Conservation (phyloP, 148 eudicot genomes). For the Salicornia ramosissima region DNA sequence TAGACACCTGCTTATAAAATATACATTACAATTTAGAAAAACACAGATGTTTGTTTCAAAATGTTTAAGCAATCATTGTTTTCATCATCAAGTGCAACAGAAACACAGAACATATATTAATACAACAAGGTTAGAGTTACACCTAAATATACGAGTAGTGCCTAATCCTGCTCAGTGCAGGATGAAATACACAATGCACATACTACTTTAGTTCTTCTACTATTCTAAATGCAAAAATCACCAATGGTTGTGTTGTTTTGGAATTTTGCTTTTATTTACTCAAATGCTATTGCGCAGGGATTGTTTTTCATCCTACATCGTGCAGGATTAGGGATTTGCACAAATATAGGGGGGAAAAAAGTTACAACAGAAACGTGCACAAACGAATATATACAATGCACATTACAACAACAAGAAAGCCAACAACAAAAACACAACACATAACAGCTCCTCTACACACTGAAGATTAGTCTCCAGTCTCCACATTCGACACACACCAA, state of each 20-base stretch:
- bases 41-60: not conserved
- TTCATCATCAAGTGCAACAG: not conserved
- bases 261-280: too few relatives aligned
- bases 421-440: constrained; percentile 2
- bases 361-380: constrained; percentile 27
- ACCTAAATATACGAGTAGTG: constrained; percentile 34
- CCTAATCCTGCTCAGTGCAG: too few relatives aligned
- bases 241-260: too few relatives aligned
- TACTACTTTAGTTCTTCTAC: too few relatives aligned
- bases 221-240: too few relatives aligned
- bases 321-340: too few relatives aligned
- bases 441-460: constrained; percentile 26
- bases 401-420: constrained; percentile 16
- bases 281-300: too few relatives aligned
- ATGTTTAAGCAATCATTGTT: not conserved
- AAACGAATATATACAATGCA: constrained; percentile 32
- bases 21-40: too few relatives aligned
- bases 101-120: not conserved
- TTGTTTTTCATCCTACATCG: too few relatives aligned
- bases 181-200: too few relatives aligned
- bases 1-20: too few relatives aligned
- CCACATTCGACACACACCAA: constrained; percentile 15
- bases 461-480: constrained; percentile 17
- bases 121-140: constrained; percentile 11
- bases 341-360: too few relatives aligned